Evolutionary conservation across 164 flowering plant genomes (phyloP), one percentile per base, ranked within the genome.

Genomic region (Annona cherimola): DNA sequence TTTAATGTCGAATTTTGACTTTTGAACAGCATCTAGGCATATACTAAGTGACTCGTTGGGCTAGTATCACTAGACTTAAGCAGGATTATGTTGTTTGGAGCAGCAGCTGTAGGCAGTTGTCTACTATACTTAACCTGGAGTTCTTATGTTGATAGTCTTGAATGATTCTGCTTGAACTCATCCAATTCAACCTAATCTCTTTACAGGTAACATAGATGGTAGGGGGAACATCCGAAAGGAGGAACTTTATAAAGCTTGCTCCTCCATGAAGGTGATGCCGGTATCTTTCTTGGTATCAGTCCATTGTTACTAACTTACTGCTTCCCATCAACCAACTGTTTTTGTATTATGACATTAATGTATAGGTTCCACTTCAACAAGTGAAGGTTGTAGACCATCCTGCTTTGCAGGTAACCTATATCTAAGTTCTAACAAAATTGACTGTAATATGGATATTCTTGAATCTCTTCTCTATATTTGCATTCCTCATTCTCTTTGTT

Each of bases 391-490:
- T 91, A 61, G 96, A 95, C 80, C 90, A 89, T 82, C 91, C 90
- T 46, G 85, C 82, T 76, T 80, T 95, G 76, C 95, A 95, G 98
- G 99, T 93, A n/a, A n/a, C n/a, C n/a, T n/a, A n/a, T n/a, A 76
- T 11, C 42, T 20, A 50, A 44, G 50, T 14, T 66, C 55, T 35
- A 6, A 1, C 14, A 60, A 44, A 45, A 42, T 42, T 50, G 44
- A 59, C 57, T 43, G 20, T 61, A 18, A 60, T 44, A 18, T 39
- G 18, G 8, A 0, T 4, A 43, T 59, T 35, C n/a, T n/a, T 67
- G 20, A 14, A 42, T 76, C 45, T 45, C 14, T n/a, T n/a, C 16
- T 55, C 40, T 42, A 20, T 60, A n/a, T n/a, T n/a, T n/a, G n/a
- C n/a, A n/a, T n/a, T n/a, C 63, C 71, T 74, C 42, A 65, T 59